Conservation (phyloP, 345 rosid genomes). For the Boechera stricta region DNA sequence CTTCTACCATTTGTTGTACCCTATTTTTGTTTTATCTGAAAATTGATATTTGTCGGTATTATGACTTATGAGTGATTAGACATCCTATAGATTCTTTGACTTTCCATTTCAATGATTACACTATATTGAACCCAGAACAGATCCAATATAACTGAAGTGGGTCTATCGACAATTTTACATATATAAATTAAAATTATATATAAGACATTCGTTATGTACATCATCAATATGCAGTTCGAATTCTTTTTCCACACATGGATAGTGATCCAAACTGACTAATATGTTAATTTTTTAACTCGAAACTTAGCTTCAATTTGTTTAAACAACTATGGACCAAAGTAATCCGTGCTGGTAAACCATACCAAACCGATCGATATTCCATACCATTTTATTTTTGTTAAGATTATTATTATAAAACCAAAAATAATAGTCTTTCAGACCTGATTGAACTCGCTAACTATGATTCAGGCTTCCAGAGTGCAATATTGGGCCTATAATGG, state of each 20-base stretch:
- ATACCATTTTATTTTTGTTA: too few species aligned
- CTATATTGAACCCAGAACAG: not conserved
- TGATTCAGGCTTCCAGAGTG: conserved; percentile 15
- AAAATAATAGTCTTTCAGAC: too few species aligned
- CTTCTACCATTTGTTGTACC: conserved; percentile 18
- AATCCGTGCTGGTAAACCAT: too few species aligned
- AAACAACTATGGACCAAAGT: too few species aligned
- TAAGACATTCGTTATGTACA: not conserved
- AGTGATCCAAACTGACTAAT: too few species aligned
- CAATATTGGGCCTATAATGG: not conserved
- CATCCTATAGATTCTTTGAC: conserved; percentile 14
- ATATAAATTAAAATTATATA: not conserved
- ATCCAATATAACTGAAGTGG: conserved; percentile 16
- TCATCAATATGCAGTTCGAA: not conserved
- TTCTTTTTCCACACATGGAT: not conserved
- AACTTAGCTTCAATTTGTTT: too few species aligned
- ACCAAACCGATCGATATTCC: too few species aligned
- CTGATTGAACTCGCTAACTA: not conserved
- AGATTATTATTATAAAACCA: too few species aligned
- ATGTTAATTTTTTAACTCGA: too few species aligned
- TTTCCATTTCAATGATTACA: conserved; percentile 28
- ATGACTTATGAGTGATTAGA: conserved; percentile 24
- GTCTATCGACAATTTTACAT: not conserved
- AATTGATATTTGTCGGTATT: conserved; percentile 15
- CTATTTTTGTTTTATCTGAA: not conserved